These are phyloP conservation scores for Perkinsela sp. DNA, from an alignment of 208 protist species.

Conservation along the genomic window DNA sequence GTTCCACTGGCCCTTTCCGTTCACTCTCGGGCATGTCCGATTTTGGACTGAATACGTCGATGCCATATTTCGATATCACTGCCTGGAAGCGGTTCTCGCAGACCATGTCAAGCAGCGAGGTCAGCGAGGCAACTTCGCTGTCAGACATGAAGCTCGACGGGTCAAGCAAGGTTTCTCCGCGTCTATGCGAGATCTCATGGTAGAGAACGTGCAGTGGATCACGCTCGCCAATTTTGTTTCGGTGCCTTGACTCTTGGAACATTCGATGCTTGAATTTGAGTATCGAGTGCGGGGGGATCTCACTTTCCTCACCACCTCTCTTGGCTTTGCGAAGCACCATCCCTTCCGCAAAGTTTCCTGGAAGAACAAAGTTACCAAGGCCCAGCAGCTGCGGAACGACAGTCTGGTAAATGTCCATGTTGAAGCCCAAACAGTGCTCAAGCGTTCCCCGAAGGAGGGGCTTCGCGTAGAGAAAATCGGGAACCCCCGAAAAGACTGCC, in stretches of 20 bases:
- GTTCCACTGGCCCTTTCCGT: conserved; percentile 15
- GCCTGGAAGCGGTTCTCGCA: conserved; percentile 44
- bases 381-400: conserved; percentile 40
- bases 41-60: conserved; percentile 19
- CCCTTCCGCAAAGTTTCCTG: conserved; percentile 57
- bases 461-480: conserved; percentile 26
- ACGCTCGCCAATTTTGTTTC: conserved; percentile 53
- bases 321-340: conserved; percentile 44
- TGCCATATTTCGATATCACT: conserved; percentile 41
- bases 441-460: conserved; percentile 39
- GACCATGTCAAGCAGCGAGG: conserved; percentile 40
- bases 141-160: conserved; percentile 31
- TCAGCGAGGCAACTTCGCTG: conserved; percentile 38
- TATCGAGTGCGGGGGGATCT: conserved; percentile 32
- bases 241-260: conserved; percentile 61
- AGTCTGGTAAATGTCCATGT: conserved; percentile 51
- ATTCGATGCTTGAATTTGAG: conserved; percentile 48
- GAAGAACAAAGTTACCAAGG: conserved; percentile 46
- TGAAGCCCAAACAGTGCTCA: conserved; percentile 43
- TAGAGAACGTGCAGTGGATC: conserved; percentile 50
- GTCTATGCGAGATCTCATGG: conserved; percentile 21
- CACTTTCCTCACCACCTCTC: conserved; percentile 22
- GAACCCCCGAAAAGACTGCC: conserved; percentile 27
- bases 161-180: conserved; percentile 26
- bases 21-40: conserved; percentile 4